Evolutionary conservation across 257 asterid genomes (phyloP).

Genomic region (Paraleonurus japonicus): DNA sequence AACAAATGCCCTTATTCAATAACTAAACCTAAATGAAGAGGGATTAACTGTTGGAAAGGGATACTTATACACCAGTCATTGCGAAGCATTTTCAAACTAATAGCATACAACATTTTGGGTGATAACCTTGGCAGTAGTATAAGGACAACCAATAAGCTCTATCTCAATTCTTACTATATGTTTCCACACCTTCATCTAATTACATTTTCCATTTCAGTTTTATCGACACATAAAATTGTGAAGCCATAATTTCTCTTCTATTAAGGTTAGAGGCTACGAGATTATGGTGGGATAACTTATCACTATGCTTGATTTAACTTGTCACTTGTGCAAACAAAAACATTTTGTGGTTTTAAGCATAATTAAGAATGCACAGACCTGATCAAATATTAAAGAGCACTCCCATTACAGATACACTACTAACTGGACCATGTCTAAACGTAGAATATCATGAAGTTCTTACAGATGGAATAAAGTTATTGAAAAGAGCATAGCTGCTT

Average conservation of each 20-base stretch:
- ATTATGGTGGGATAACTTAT: not conserved
- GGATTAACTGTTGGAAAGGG: not conserved
- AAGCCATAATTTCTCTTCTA: not conserved
- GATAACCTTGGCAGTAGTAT: not conserved
- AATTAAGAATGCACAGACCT: conserved; percentile 1
- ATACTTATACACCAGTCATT: no score
- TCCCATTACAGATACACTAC: conserved; percentile 11
- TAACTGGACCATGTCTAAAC: conserved; percentile 1
- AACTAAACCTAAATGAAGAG: not conserved
- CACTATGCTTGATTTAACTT: not conserved
- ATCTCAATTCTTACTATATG: not conserved
- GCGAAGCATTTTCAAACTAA: no score
- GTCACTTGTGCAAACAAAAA: not conserved
- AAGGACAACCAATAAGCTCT: not conserved
- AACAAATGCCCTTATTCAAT: not conserved
- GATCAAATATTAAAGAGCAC: not conserved
- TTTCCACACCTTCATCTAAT: not conserved
- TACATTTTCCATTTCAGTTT: not conserved
- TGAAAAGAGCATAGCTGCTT: not conserved
- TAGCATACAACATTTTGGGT: not conserved
- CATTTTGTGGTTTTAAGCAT: not conserved
- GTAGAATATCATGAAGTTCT: not conserved
- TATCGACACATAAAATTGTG: not conserved
- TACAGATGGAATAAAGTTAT: not conserved
- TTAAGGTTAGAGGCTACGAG: not conserved